Conservation (phyloP, 345 rosid genomes). For the Citrus hindsii region DNA sequence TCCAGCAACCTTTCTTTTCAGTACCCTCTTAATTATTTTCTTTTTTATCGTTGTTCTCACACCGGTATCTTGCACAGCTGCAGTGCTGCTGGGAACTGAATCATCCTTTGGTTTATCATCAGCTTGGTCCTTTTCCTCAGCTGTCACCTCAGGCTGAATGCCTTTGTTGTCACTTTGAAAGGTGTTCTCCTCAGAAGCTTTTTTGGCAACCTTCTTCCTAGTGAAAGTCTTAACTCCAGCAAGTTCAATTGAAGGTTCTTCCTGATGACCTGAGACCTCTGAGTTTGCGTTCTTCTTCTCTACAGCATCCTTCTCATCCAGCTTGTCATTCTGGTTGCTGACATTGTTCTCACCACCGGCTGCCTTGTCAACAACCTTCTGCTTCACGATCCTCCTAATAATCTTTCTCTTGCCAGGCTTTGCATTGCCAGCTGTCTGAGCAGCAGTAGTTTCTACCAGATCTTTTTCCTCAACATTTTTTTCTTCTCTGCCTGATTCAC, state of each 20-base stretch:
- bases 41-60: conserved; percentile 59
- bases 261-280: conserved; percentile 39
- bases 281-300: conserved; percentile 37
- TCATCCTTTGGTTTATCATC: conserved; percentile 47
- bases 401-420: conserved; percentile 75
- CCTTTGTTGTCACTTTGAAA: conserved; percentile 37
- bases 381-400: conserved; percentile 74
- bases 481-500: conserved; percentile 23
- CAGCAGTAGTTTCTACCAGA: conserved; percentile 32
- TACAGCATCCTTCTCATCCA: conserved; percentile 36
- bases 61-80: conserved; percentile 37
- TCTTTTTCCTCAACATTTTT: conserved; percentile 41
- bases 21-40: conserved; percentile 79
- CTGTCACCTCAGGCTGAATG: conserved; percentile 34
- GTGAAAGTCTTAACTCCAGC: conserved; percentile 46
- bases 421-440: conserved; percentile 38
- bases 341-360: conserved; percentile 31
- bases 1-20: conserved; percentile 62
- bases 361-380: conserved; percentile 45
- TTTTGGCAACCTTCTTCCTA: conserved; percentile 50
- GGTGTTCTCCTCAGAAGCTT: conserved; percentile 31
- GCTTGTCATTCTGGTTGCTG: conserved; percentile 38
- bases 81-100: conserved; percentile 31
- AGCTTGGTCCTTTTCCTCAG: conserved; percentile 33
- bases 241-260: conserved; percentile 33